Evolutionary conservation across 495 filamentous ascomycete genomes (phyloP), one percentile per base, ranked within the genome.

Genomic region (Daldinia vernicosa): DNA sequence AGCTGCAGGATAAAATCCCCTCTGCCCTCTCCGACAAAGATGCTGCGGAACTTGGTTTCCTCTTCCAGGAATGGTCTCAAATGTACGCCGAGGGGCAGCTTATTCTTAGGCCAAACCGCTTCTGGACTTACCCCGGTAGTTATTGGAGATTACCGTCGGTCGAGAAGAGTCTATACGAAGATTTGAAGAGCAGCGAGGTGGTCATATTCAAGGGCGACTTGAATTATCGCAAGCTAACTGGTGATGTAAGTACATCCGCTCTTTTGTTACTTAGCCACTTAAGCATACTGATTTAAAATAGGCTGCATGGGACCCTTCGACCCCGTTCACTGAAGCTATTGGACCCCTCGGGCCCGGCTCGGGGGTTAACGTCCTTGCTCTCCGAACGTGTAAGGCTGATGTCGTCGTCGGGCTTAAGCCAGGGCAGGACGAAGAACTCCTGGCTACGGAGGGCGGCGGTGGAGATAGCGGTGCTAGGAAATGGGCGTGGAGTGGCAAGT

Each of bases 401-500:
- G 90, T 93, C 17, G 92, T 98, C 1, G 94, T 97, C n/a, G 94
- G 93, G 0, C 84, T 98, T n/a, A 85, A 86, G 19, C 81, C 87
- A 6, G 94, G 94, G 6, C 81, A 87, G 72, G 95, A 99, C 77
- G 94, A 97, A 81, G 85, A 87, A 77, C 80, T 99, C 51, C 88
- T 86, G 67, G 81, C 83, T 5, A 85, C 78, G 71, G 89, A 92
- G 50, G 88, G 84, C 14, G 93, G 90, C 1, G 90, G 89, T 8
- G 90, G 86, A 6, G 88, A 91, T 65, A 84, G 82, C 12, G 90
- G 91, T 15, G 85, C 88, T 19, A 86, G 95, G 66, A 94, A 95
- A 78, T 99, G 95, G 95, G 95, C 94, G 1, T 98, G 94, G 95
- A 92, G 87, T 77, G 95, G 95, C 8, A 98, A 98, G 80, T 98